Percentiles rank a stretch among this genome's conserved stretches.
These are phyloP conservation scores for Begonia fuchsioides DNA, from an alignment of 306 rosid species.

Conservation along the genomic window DNA sequence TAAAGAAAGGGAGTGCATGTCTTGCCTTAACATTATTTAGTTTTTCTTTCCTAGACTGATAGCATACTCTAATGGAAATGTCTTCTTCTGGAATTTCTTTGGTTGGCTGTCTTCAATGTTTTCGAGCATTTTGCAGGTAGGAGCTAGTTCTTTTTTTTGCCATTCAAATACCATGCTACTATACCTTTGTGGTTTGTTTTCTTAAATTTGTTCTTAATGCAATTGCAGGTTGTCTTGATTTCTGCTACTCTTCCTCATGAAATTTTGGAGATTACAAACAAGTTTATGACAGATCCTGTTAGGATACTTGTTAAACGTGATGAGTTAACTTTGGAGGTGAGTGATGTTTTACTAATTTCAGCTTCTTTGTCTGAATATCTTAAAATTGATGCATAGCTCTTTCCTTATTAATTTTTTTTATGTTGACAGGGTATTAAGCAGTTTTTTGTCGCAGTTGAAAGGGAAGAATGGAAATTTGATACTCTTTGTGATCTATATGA, in stretches of 20 bases:
- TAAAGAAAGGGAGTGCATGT: too few relatives aligned
- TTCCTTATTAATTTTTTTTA: conserved; percentile 3
- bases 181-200: too few relatives aligned
- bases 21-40: too few relatives aligned
- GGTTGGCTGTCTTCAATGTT: too few relatives aligned
- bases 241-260: conserved; percentile 99
- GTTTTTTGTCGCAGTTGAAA: conserved; percentile 95
- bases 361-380: conserved; percentile 4
- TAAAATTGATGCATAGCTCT: neutral
- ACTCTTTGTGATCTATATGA: conserved; percentile 96
- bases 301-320: conserved; percentile 98
- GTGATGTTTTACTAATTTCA: conserved; percentile 9
- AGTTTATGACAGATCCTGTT: conserved; percentile 96
- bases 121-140: too few relatives aligned
- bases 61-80: too few relatives aligned
- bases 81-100: too few relatives aligned
- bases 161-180: neutral
- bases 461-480: conserved; percentile 97
- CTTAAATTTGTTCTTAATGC: neutral
- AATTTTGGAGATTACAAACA: conserved; percentile 88
- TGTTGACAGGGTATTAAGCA: conserved; percentile 82
- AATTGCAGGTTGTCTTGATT: conserved; percentile 69
- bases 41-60: too few relatives aligned
- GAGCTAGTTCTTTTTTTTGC: neutral
- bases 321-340: conserved; percentile 93